Conservation (phyloP, 495 filamentous ascomycete genomes). For the Glonium stellatum region DNA sequence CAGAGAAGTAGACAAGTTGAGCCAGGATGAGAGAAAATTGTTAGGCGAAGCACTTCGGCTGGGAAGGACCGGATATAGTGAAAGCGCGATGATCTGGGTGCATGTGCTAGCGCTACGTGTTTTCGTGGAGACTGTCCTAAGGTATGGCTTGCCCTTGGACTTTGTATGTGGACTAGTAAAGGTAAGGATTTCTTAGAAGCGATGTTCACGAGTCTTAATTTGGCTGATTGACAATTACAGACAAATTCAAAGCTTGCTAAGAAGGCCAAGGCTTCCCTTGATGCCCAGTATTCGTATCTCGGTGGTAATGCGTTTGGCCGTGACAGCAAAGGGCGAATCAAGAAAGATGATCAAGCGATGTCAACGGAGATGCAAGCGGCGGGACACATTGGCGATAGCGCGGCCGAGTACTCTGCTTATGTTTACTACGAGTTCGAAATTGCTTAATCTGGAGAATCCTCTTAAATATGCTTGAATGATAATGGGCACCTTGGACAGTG, state of each 20-base stretch:
- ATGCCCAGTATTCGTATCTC: constrained; percentile 81
- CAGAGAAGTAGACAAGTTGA: constrained; percentile 71
- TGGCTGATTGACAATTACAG: constrained; percentile 39
- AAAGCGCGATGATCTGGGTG: constrained; percentile 89
- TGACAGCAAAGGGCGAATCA: constrained; percentile 87
- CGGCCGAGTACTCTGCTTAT: constrained; percentile 81
- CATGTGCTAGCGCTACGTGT: constrained; percentile 86
- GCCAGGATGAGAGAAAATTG: constrained; percentile 73
- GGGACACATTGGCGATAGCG: constrained; percentile 53
- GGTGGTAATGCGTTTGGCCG: constrained; percentile 90
- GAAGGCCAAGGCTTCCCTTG: constrained; percentile 73
- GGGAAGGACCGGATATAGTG: constrained; percentile 81
- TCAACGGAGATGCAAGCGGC: constrained; percentile 71
- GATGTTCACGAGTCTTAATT: neutral
- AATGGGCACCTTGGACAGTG: neutral
- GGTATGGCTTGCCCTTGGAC: constrained; percentile 84
- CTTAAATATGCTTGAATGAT: neutral
- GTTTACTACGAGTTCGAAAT: constrained; percentile 96
- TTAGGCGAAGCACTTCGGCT: constrained; percentile 87
- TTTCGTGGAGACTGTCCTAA: constrained; percentile 92
- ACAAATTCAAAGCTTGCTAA: constrained; percentile 74
- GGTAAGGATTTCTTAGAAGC: constrained; percentile 46
- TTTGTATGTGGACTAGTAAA: constrained; percentile 77
- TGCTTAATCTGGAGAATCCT: constrained; percentile 24
- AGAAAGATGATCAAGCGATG: constrained; percentile 71